A percentile compares a stretch with the other conserved stretches of the same genome.
phyloP scores from a whole-genome alignment of 1,139 yeast species.

The Yamadazyma conglobata region DNA sequence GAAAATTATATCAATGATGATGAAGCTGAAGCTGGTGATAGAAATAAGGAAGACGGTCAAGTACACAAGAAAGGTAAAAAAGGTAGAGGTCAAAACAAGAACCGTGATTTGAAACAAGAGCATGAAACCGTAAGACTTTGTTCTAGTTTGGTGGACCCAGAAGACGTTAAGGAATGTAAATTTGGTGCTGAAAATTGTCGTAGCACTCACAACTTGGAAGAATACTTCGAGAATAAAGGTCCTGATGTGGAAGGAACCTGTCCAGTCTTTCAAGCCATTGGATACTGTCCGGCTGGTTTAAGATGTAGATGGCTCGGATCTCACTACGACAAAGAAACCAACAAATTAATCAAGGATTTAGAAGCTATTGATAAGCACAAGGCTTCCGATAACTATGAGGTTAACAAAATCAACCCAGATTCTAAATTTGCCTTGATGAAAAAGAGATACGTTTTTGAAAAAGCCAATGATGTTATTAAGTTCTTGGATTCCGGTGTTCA shows the following conservation, averaged over 20 bases:
- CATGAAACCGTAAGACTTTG: constrained; percentile 70
- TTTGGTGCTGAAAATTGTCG: constrained; percentile 73
- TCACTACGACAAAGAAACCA: constrained; percentile 56
- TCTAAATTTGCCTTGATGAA: constrained; percentile 58
- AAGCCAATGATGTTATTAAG: constrained; percentile 52
- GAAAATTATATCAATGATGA: constrained; percentile 36
- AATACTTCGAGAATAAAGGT: constrained; percentile 63
- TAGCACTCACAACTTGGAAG: constrained; percentile 68
- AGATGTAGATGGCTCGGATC: constrained; percentile 88
- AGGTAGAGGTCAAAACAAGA: constrained; percentile 86
- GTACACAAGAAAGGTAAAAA: constrained; percentile 24
- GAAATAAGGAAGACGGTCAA: constrained; percentile 23
- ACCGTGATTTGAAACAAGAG: constrained; percentile 71
- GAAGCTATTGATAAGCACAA: constrained; percentile 28
- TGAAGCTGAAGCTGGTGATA: constrained; percentile 46
- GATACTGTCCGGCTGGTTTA: constrained; percentile 88
- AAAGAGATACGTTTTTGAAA: constrained; percentile 55
- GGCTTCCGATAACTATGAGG: constrained; percentile 45
- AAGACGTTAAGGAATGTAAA: constrained; percentile 46
- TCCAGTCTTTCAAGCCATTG: constrained; percentile 79
- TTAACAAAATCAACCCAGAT: constrained; percentile 58
- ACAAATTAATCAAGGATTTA: constrained; percentile 42
- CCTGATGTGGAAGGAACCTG: constrained; percentile 71
- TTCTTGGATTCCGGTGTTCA: constrained; percentile 50
- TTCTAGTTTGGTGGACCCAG: constrained; percentile 55